phyloP scores from a whole-genome alignment of 2,329 filamentous ascomycete species.

The Paraconiothyrium sp. region DNA sequence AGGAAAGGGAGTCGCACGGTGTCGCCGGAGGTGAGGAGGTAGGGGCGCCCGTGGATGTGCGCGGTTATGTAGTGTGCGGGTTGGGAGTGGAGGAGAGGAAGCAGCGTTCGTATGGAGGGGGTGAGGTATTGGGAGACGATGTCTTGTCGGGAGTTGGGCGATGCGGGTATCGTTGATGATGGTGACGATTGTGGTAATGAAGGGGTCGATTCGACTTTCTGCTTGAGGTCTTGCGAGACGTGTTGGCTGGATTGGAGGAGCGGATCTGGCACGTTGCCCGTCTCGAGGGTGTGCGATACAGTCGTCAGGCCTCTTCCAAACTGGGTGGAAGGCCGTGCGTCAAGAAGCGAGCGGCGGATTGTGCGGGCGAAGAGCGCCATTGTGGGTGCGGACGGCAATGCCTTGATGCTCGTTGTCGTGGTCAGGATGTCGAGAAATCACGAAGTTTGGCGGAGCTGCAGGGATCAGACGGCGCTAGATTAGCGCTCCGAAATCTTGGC shows the following conservation, averaged over 20 bases:
- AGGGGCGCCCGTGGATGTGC: slow-evolving; percentile 81
- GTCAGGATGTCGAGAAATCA: slow-evolving; percentile 17
- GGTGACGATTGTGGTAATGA: slow-evolving; percentile 28
- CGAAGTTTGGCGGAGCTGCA: slow-evolving; percentile 23
- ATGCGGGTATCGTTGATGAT: slow-evolving; percentile 15
- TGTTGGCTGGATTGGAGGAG: slow-evolving; percentile 61
- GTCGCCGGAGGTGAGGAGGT: slow-evolving; percentile 73
- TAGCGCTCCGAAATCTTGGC: slow-evolving; percentile 24
- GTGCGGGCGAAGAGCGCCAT: slow-evolving; percentile 60
- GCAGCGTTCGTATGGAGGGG: slow-evolving; percentile 67
- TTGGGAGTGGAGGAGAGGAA: slow-evolving; percentile 77
- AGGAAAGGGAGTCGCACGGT: slow-evolving; percentile 60
- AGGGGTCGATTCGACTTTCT: slow-evolving; percentile 31
- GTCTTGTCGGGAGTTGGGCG: slow-evolving; percentile 35
- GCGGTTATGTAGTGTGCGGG: slow-evolving; percentile 80
- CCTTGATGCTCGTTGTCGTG: slow-evolving; percentile 16
- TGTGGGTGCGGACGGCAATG: slow-evolving; percentile 29
- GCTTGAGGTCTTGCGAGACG: slow-evolving; percentile 36
- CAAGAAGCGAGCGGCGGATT: slow-evolving; percentile 70
- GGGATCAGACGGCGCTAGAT: slow-evolving; percentile 28
- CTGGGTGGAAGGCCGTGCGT: slow-evolving; percentile 66
- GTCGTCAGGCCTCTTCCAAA: slow-evolving; percentile 59
- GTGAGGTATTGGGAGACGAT: slow-evolving; percentile 55
- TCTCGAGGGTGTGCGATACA: slow-evolving; percentile 50
- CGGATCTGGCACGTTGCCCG: slow-evolving; percentile 48